Percentiles rank a stretch among this genome's conserved stretches.
Conservation (phyloP, 2,329 filamentous ascomycete species). For the Pseudogymnoascus sp. region DNA sequence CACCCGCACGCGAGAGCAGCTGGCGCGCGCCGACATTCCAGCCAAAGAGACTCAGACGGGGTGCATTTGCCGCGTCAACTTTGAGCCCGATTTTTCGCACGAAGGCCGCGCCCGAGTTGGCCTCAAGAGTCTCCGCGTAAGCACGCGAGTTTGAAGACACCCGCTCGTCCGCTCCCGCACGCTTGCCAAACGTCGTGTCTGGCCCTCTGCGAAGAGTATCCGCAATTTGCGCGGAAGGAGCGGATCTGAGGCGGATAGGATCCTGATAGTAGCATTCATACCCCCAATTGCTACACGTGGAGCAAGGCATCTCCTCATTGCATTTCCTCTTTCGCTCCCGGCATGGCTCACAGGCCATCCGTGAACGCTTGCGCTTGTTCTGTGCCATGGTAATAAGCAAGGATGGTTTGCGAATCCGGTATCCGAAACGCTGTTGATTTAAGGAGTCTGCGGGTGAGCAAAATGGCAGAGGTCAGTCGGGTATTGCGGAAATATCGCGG, state of each 20-base stretch:
- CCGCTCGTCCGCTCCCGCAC: background rate
- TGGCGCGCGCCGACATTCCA: slow-evolving; percentile 37
- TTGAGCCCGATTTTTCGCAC: slow-evolving; percentile 42
- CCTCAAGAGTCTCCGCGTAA: background rate
- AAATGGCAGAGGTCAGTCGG: background rate
- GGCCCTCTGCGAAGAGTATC: background rate
- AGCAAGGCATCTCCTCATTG: slow-evolving; percentile 22
- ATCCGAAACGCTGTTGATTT: background rate
- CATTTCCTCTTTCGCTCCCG: slow-evolving; percentile 23
- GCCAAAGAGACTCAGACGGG: slow-evolving; percentile 45
- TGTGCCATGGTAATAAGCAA: background rate
- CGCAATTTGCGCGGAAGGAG: background rate
- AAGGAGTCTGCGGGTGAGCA: background rate
- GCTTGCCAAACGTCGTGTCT: background rate
- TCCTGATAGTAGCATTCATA: slow-evolving; percentile 25
- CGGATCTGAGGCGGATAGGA: background rate
- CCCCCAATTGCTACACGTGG: slow-evolving; percentile 23
- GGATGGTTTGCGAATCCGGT: background rate
- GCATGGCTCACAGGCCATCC: slow-evolving; percentile 24
- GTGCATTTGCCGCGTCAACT: slow-evolving; percentile 40
- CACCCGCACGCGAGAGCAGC: slow-evolving; percentile 24
- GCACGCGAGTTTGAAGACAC: background rate
- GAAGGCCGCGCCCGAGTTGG: slow-evolving; percentile 36
- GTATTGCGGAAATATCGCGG: background rate
- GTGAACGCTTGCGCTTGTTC: slow-evolving; percentile 19